These are phyloP conservation scores for Bonia amplexicaulis DNA, from an alignment of 176 grass and related monocot species.

Conservation along the genomic window DNA sequence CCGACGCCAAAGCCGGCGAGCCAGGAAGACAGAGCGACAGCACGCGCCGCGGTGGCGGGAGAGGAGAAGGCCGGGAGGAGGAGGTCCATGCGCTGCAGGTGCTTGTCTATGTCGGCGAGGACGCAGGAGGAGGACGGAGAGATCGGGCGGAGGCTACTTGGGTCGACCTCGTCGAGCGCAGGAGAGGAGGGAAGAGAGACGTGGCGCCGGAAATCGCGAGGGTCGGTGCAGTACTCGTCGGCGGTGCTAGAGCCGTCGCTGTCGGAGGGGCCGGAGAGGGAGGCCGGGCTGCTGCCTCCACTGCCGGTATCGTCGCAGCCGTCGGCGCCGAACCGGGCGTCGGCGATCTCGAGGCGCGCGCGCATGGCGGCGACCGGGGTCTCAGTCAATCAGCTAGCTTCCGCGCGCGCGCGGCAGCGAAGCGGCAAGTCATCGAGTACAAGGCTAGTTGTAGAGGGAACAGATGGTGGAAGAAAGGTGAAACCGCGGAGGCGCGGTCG, in stretches of 20 bases:
- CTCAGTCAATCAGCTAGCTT: background rate
- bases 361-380: background rate
- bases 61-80: conserved; percentile 33
- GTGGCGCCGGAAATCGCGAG: background rate
- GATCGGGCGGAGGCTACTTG: background rate
- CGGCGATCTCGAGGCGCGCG: background rate
- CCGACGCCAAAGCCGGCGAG: conserved; percentile 25
- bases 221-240: conserved; percentile 16
- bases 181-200: background rate
- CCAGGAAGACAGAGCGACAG: conserved; percentile 7
- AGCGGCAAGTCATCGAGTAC: background rate
- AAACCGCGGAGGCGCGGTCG: background rate
- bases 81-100: conserved; percentile 22
- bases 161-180: background rate
- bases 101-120: conserved; percentile 24
- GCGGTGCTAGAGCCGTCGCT: conserved; percentile 29
- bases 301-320: conserved; percentile 4
- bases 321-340: background rate
- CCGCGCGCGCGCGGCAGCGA: background rate
- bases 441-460: background rate
- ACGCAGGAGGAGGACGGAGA: background rate
- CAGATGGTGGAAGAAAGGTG: background rate
- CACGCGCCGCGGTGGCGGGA: background rate
- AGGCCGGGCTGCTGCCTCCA: conserved; percentile 2
- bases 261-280: conserved; percentile 20